phyloP scores from a whole-genome alignment of 2,329 filamentous ascomycete species.

The Xylariaceae sp. region DNA sequence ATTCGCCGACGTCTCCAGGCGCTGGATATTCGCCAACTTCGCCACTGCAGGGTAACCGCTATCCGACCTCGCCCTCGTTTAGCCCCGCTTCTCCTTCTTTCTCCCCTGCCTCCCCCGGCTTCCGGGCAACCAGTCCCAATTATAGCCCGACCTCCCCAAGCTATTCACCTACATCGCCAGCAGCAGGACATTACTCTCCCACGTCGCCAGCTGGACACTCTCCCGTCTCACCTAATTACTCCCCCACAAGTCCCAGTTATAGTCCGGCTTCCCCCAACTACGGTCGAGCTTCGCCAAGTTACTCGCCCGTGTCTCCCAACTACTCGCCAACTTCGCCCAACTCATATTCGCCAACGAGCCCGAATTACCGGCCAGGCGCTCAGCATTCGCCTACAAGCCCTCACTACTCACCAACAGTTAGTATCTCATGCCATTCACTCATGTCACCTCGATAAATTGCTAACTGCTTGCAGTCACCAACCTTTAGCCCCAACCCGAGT shows the following conservation, averaged over 20 bases:
- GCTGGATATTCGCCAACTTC: conserved; percentile 74
- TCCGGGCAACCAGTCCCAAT: conserved; percentile 52
- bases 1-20: conserved; percentile 72
- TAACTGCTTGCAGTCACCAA: conserved; percentile 26
- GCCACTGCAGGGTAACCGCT: conserved; percentile 51
- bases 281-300: conserved; percentile 51
- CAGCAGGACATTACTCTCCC: conserved; percentile 53
- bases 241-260: conserved; percentile 65
- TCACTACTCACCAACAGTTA: conserved; percentile 62
- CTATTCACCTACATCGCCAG: conserved; percentile 58
- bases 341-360: conserved; percentile 59
- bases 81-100: conserved; percentile 59
- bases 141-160: conserved; percentile 62
- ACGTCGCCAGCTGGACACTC: conserved; percentile 74
- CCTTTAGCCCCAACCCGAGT: conserved; percentile 37
- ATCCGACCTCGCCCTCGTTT: conserved; percentile 56
- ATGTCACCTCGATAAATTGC: conserved; percentile 1
- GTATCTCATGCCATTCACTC: conserved; percentile 12
- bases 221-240: conserved; percentile 68
- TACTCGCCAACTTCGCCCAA: conserved; percentile 71
- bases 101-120: conserved; percentile 45
- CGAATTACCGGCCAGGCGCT: conserved; percentile 50
- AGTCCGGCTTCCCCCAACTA: conserved; percentile 61
- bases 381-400: conserved; percentile 63
- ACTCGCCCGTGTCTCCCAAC: conserved; percentile 65